Evolutionary conservation across 2,329 filamentous ascomycete species (phyloP).

Genomic region (Massarina eburnea): DNA sequence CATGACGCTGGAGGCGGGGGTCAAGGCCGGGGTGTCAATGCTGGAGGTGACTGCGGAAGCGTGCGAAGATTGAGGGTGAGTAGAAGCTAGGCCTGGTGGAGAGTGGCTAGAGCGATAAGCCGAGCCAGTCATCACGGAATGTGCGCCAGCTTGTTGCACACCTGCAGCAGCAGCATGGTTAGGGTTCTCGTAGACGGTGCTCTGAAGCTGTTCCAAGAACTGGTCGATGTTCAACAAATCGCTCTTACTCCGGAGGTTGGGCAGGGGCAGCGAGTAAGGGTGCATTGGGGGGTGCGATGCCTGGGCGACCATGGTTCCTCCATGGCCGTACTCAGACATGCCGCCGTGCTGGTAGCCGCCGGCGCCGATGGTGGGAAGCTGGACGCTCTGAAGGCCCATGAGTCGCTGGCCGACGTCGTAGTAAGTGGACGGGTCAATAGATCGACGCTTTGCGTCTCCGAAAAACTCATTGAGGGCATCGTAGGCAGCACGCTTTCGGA

Average conservation of each 20-base stretch:
- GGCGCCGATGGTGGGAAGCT: slow-evolving; percentile 47
- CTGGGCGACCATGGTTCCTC: slow-evolving; percentile 57
- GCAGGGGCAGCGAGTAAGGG: slow-evolving; percentile 81
- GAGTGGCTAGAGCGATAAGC: slow-evolving; percentile 61
- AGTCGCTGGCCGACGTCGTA: slow-evolving; percentile 87
- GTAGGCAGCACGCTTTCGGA: slow-evolving; percentile 75
- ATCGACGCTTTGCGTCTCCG: slow-evolving; percentile 85
- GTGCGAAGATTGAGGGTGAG: slow-evolving; percentile 56
- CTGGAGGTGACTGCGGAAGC: slow-evolving; percentile 43
- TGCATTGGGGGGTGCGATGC: slow-evolving; percentile 67
- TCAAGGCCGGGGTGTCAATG: slow-evolving; percentile 71
- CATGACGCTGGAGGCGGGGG: slow-evolving; percentile 72
- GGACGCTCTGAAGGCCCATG: slow-evolving; percentile 73
- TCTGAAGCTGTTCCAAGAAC: slow-evolving; percentile 93
- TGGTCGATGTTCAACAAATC: slow-evolving; percentile 93
- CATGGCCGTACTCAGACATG: slow-evolving; percentile 54
- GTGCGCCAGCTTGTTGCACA: slow-evolving; percentile 71
- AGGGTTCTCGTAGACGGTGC: slow-evolving; percentile 91
- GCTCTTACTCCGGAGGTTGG: slow-evolving; percentile 89
- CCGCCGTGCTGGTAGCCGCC: slow-evolving; percentile 30
- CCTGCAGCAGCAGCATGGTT: slow-evolving; percentile 77
- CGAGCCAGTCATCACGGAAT: slow-evolving; percentile 60
- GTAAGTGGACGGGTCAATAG: slow-evolving; percentile 88
- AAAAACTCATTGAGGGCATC: slow-evolving; percentile 95
- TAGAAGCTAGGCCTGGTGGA: slow-evolving; percentile 47